Base-by-base conservation (phyloP, 2,329 filamentous ascomycete genomes). In the Paecilomyces sp. region DNA sequence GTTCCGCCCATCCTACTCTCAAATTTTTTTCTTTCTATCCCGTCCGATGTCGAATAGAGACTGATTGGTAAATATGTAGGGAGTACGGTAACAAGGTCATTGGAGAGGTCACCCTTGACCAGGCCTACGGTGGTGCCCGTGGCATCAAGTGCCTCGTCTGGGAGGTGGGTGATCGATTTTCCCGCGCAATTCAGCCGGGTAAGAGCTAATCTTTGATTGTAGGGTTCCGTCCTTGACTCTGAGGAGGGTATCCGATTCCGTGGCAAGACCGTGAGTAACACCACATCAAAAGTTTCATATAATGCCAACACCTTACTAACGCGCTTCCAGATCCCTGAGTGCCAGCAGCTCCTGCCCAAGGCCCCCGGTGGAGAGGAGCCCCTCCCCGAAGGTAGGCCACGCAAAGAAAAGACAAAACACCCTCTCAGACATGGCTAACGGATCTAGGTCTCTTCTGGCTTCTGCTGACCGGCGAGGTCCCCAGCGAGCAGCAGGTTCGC, bases 191-290 rank as follows among this genome's bases (percentile, higher is more conserved):
- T 9, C 30, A 13, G 9, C 15, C 11, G 47, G 33, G 47, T n/a
- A 54, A 58, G 8, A 57, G 57, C 60, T 68, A 61, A 58, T 56
- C 30, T 60, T 58, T 34, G 53, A 22, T 59, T 9, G 25, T 66
- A 83, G 81, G 87, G 93, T 72, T 99, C 94, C 73, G 94, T 99
- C 71, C 89, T 99, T 73, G 94, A 99, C 81, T 86, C 93, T 60
- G 92, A 97, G 84, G 94, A 99, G 86, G 94, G 94, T 82, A 99
- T 99, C 80, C 91, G 94, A 72, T 99, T 99, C 88, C 89, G 94
- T 77, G 94, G 94, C 83, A 94, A 93, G 86, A 99, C 94, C 68
- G 83, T 85, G 77, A 69, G 82, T 71, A 36, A 25, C n/a, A 24
- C 6, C 1, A 36, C 24, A 15, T 11, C 53, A 33, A 22, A 22